Percentiles rank a stretch among this genome's conserved stretches.
Conservation (phyloP, 805 yeast genomes). For the Saccharomycopsis vini region DNA sequence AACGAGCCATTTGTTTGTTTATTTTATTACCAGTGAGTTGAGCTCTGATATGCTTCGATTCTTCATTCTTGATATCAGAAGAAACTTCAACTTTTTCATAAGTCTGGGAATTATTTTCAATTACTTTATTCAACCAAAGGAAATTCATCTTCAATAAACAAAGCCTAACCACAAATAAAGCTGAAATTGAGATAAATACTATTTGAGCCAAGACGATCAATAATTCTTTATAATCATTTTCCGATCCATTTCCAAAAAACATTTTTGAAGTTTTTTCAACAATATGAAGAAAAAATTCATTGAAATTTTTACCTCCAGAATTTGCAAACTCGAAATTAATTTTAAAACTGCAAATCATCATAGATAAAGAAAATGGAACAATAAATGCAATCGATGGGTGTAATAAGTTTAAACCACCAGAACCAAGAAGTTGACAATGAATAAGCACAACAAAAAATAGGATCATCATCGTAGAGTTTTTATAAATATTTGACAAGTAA, state of each 20-base stretch:
- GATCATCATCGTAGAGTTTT: conserved; percentile 4
- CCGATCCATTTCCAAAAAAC: conserved; percentile 22
- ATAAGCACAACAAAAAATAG: conserved; percentile 1
- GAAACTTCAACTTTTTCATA: conserved; percentile 4
- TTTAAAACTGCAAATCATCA: conserved; percentile 13
- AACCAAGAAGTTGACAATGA: conserved; percentile 23
- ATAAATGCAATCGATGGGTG: conserved; percentile 34
- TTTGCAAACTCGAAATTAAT: conserved; percentile 14
- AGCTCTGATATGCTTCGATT: not conserved
- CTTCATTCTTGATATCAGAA: not conserved
- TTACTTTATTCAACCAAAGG: conserved; percentile 10
- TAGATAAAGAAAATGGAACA: conserved; percentile 31
- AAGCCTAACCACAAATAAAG: conserved; percentile 28
- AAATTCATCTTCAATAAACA: conserved; percentile 12
- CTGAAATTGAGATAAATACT: conserved; percentile 28
- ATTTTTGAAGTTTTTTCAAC: conserved; percentile 8
- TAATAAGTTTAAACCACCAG: conserved; percentile 23
- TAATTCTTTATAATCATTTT: conserved; percentile 25
- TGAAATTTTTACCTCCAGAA: conserved; percentile 16
- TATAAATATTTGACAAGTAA: conserved; percentile 1
- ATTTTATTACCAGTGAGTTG: not conserved
- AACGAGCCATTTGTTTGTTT: conserved; percentile 2
- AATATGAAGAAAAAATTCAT: conserved; percentile 4
- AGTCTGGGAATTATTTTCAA: conserved; percentile 2
- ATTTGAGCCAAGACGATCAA: conserved; percentile 30